phyloP scores from a whole-genome alignment of 2,329 filamentous ascomycete species.

The Macroventuria anomochaeta region DNA sequence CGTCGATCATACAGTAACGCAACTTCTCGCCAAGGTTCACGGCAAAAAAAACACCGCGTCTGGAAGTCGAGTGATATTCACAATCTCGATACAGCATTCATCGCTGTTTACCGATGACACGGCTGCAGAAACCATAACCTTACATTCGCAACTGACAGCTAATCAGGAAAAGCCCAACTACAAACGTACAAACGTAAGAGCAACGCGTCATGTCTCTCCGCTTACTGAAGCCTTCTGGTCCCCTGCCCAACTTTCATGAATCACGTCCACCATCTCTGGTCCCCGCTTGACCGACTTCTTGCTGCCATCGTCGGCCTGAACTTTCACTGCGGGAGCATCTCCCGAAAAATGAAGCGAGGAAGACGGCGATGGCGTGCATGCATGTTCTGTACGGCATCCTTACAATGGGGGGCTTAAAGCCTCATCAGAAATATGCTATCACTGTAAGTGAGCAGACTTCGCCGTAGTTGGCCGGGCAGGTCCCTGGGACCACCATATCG shows the following conservation, averaged over 20 bases:
- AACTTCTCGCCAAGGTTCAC: neutral
- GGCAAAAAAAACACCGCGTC: neutral
- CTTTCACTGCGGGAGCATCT: neutral
- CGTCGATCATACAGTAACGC: slow-evolving; percentile 9
- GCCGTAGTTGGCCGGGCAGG: slow-evolving; percentile 7
- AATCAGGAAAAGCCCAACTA: slow-evolving; percentile 1
- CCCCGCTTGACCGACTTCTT: neutral
- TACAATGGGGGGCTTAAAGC: neutral
- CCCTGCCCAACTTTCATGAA: neutral
- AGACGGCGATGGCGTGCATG: neutral
- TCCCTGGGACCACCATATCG: neutral
- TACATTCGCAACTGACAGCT: neutral
- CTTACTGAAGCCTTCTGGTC: neutral
- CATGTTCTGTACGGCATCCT: neutral
- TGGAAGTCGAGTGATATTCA: slow-evolving; percentile 6
- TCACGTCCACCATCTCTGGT: neutral
- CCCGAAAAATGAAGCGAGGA: neutral
- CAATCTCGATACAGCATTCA: neutral
- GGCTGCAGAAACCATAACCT: neutral
- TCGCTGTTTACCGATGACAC: neutral
- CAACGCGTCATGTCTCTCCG: slow-evolving; percentile 2
- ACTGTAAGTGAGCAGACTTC: neutral
- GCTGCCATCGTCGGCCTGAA: neutral
- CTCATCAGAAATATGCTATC: neutral
- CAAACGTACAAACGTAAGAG: slow-evolving; percentile 8